Conservation (phyloP, 805 yeast genomes). For the Candida ortonii region DNA sequence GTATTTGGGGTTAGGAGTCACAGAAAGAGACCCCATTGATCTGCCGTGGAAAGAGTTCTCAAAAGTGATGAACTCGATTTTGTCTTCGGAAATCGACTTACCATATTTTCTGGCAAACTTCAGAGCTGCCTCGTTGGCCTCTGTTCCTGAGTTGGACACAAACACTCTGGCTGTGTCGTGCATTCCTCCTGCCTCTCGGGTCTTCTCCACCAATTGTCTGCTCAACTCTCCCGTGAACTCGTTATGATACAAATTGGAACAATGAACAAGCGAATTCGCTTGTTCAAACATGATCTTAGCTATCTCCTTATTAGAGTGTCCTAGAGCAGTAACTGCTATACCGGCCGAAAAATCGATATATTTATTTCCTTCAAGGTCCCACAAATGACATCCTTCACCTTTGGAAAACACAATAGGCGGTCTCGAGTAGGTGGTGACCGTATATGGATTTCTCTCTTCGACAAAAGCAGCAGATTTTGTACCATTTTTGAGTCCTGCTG, state of each 20-base stretch:
- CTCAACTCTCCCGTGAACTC: conserved; percentile 80
- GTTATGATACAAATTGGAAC: conserved; percentile 84
- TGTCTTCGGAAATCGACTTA: conserved; percentile 47
- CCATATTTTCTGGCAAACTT: conserved; percentile 79
- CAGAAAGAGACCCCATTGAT: conserved; percentile 88
- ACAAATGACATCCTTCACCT: conserved; percentile 78
- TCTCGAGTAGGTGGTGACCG: conserved; percentile 77
- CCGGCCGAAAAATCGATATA: conserved; percentile 94
- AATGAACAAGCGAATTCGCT: conserved; percentile 68
- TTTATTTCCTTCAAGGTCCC: conserved; percentile 73
- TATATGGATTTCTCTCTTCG: conserved; percentile 47
- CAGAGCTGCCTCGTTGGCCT: conserved; percentile 58
- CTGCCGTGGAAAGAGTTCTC: conserved; percentile 92
- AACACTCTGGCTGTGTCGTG: conserved; percentile 71
- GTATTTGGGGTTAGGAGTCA: conserved; percentile 90
- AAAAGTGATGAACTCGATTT: conserved; percentile 81
- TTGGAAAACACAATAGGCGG: conserved; percentile 74
- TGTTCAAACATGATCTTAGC: conserved; percentile 72
- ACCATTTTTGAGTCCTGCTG: conserved; percentile 7
- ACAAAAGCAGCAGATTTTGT: conserved; percentile 38
- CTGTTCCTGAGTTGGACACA: conserved; percentile 58
- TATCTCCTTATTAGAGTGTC: conserved; percentile 78
- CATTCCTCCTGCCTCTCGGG: conserved; percentile 77
- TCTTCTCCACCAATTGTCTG: conserved; percentile 63
- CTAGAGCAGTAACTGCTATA: conserved; percentile 93